Evolutionary conservation across 1,284 basidiomycete species (phyloP).

Genomic region (Cerrena zonata): DNA sequence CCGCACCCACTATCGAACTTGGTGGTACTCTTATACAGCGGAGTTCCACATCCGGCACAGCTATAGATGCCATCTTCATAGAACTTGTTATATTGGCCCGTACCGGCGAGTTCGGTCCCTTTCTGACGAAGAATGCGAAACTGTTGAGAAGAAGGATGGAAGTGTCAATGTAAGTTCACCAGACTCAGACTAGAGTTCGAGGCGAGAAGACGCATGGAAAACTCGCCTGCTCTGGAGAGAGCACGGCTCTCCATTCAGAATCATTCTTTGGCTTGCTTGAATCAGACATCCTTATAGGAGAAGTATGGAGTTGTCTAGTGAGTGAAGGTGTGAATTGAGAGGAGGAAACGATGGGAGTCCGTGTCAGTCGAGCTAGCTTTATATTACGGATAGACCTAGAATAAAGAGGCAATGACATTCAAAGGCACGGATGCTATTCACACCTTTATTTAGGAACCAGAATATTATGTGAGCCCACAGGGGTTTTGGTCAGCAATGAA

Average conservation of each 20-base stretch:
- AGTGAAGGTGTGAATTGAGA: too few species aligned
- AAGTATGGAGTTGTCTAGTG: too few species aligned
- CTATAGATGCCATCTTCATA: slow-evolving; percentile 63
- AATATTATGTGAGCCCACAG: too few species aligned
- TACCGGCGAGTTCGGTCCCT: slow-evolving; percentile 78
- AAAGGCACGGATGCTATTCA: too few species aligned
- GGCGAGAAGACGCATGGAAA: not conserved
- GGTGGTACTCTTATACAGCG: slow-evolving; percentile 80
- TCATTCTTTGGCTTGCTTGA: slow-evolving; percentile 77
- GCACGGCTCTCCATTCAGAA: slow-evolving; percentile 79
- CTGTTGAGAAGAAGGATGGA: slow-evolving; percentile 44
- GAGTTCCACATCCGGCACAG: slow-evolving; percentile 66
- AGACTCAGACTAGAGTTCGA: not conserved
- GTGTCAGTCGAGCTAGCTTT: too few species aligned
- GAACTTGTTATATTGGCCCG: slow-evolving; percentile 75
- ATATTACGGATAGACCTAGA: too few species aligned
- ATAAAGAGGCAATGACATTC: too few species aligned
- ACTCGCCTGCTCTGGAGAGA: slow-evolving; percentile 76
- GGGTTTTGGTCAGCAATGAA: too few species aligned
- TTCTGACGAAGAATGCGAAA: slow-evolving; percentile 83
- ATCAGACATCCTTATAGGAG: too few species aligned
- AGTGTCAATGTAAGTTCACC: too few species aligned
- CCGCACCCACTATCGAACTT: slow-evolving; percentile 94
- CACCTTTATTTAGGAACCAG: too few species aligned
- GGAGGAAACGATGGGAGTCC: too few species aligned